phyloP scores from a whole-genome alignment of 352 stramenopile species.

The Phytophthora podocarpi region DNA sequence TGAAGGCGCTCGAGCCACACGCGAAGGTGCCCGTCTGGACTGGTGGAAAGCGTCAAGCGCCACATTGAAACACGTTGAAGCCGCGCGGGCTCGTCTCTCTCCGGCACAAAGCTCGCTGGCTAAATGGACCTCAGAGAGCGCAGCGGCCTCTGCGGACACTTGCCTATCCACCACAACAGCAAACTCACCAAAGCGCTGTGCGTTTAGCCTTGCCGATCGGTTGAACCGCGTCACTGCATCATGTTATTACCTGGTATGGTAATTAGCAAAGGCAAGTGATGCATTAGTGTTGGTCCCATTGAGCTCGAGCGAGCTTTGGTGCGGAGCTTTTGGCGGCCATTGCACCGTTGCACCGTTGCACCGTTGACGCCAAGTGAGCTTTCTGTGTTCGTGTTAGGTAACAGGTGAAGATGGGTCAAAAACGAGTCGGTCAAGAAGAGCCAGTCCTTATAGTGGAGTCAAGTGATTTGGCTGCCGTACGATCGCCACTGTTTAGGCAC shows the following conservation, averaged over 20 bases:
- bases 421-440: slow-evolving; percentile 34
- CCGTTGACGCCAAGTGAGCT: slow-evolving; percentile 20
- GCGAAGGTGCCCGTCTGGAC: slow-evolving; percentile 16
- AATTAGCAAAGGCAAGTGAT: slow-evolving; percentile 3
- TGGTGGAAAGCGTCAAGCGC: slow-evolving; percentile 26
- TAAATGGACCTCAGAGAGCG: slow-evolving; percentile 22
- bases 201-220: too few species aligned
- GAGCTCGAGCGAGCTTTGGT: too few species aligned
- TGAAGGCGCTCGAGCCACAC: slow-evolving; percentile 5
- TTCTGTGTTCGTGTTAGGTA: slow-evolving; percentile 22
- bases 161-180: slow-evolving; percentile 16
- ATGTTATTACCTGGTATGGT: too few species aligned
- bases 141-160: neutral
- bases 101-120: slow-evolving; percentile 19
- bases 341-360: too few species aligned
- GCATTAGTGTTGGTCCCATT: neutral
- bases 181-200: too few species aligned
- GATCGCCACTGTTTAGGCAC: slow-evolving; percentile 23
- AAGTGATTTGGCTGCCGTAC: slow-evolving; percentile 15
- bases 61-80: slow-evolving; percentile 31
- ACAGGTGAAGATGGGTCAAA: too few species aligned
- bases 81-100: slow-evolving; percentile 22
- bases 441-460: slow-evolving; percentile 20
- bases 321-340: neutral
- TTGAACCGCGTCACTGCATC: too few species aligned